A percentile compares a stretch with the other conserved stretches of the same genome.
These are phyloP conservation scores for Nemania abortiva DNA, from an alignment of 2,329 filamentous ascomycete species.

Conservation along the genomic window DNA sequence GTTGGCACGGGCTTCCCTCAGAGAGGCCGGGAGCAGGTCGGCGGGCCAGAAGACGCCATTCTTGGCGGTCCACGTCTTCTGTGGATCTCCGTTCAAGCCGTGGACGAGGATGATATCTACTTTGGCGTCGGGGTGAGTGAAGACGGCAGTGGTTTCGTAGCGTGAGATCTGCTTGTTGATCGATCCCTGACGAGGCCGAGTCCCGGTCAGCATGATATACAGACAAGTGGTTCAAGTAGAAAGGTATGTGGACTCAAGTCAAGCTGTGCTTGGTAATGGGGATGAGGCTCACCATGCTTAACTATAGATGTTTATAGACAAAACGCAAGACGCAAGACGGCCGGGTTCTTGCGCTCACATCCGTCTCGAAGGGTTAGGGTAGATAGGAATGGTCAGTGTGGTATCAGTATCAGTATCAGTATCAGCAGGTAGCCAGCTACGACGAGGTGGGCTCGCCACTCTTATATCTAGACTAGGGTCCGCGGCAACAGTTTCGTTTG, in stretches of 20 bases:
- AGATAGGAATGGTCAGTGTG: slow-evolving; percentile 10
- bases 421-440: slow-evolving; percentile 8
- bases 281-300: slow-evolving; percentile 41
- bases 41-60: slow-evolving; percentile 76
- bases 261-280: background rate
- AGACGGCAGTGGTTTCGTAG: slow-evolving; percentile 70
- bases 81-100: slow-evolving; percentile 75
- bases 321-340: slow-evolving; percentile 35
- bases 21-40: slow-evolving; percentile 72
- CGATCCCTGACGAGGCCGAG: slow-evolving; percentile 55
- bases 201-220: slow-evolving; percentile 38
- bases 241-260: slow-evolving; percentile 14
- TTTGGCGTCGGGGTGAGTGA: slow-evolving; percentile 68
- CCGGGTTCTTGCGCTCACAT: slow-evolving; percentile 28
- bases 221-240: slow-evolving; percentile 9
- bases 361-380: slow-evolving; percentile 15
- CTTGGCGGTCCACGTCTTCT: slow-evolving; percentile 70
- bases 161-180: slow-evolving; percentile 64
- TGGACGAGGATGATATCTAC: slow-evolving; percentile 78
- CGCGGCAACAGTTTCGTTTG: slow-evolving; percentile 32
- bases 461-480: slow-evolving; percentile 41
- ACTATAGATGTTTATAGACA: slow-evolving; percentile 36
- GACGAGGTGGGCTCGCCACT: slow-evolving; percentile 27
- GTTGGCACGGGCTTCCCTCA: slow-evolving; percentile 69
- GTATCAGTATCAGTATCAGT: slow-evolving; percentile 4